Conservation (phyloP, 1,139 yeast genomes). For the Geotrichum klebahnii region DNA sequence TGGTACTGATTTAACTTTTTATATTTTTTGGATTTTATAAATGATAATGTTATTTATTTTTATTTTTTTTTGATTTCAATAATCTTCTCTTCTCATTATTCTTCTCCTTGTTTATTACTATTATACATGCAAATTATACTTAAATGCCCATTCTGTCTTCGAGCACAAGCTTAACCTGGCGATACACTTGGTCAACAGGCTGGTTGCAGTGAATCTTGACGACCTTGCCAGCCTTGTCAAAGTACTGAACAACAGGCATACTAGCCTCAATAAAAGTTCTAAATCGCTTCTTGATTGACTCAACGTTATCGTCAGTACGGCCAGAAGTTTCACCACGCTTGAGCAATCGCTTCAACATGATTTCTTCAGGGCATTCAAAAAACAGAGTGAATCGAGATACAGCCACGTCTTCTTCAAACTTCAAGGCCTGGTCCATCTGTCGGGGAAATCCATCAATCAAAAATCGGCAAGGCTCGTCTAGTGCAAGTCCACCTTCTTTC, state of each 20-base stretch:
- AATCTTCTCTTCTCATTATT: too few species aligned
- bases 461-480: conserved; percentile 58
- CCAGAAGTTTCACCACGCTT: conserved; percentile 95
- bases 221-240: conserved; percentile 69
- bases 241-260: conserved; percentile 90
- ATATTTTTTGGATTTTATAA: too few species aligned
- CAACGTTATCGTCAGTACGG: conserved; percentile 87
- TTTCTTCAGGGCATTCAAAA: conserved; percentile 89
- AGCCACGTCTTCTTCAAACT: conserved; percentile 80
- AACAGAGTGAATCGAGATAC: conserved; percentile 55
- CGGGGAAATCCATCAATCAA: conserved; percentile 95
- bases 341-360: conserved; percentile 78
- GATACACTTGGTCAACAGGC: conserved; percentile 73
- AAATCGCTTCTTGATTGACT: conserved; percentile 85
- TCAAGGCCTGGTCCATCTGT: conserved; percentile 94
- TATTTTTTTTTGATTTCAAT: too few species aligned
- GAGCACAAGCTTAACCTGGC: conserved; percentile 49
- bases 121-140: too few species aligned
- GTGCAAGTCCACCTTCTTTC: conserved; percentile 25
- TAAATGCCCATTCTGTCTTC: conserved; percentile 17
- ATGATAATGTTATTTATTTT: too few species aligned
- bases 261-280: conserved; percentile 80
- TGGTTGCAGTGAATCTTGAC: conserved; percentile 74
- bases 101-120: too few species aligned
- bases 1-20: background rate